Percentiles rank a stretch among this genome's conserved stretches.
Conservation (phyloP, 2,329 filamentous ascomycete species). For the Beauveria sp. region DNA sequence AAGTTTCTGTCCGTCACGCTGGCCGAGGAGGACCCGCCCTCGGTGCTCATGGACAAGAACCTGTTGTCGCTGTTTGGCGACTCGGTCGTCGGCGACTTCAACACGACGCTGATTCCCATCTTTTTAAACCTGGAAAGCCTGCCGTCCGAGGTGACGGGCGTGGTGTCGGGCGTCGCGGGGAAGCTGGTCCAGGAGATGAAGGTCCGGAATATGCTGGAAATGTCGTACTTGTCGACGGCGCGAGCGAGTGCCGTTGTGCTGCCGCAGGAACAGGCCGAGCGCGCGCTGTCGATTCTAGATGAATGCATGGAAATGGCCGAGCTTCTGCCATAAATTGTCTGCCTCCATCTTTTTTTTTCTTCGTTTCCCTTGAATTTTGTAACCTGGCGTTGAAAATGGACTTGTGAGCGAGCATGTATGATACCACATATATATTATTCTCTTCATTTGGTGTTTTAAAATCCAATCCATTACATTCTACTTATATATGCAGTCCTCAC, state of each 20-base stretch:
- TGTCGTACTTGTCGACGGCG: slow-evolving; percentile 86
- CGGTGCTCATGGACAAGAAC: slow-evolving; percentile 62
- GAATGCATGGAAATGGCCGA: slow-evolving; percentile 22
- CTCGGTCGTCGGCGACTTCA: slow-evolving; percentile 67
- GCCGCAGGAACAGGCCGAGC: slow-evolving; percentile 62
- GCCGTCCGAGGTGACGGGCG: slow-evolving; percentile 82
- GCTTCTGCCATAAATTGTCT: slow-evolving; percentile 8
- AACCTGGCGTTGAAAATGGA: background rate
- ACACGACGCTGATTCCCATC: slow-evolving; percentile 71
- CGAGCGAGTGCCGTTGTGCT: slow-evolving; percentile 85
- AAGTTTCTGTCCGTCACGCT: slow-evolving; percentile 68
- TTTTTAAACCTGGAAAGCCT: slow-evolving; percentile 76
- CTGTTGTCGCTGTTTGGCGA: slow-evolving; percentile 61
- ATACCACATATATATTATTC: slow-evolving; percentile 17
- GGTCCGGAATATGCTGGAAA: slow-evolving; percentile 54
- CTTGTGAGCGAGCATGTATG: slow-evolving; percentile 3
- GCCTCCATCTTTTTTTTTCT: background rate
- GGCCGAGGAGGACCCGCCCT: slow-evolving; percentile 66
- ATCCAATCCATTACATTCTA: too few species aligned
- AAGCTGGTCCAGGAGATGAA: slow-evolving; percentile 67
- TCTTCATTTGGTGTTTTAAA: too few species aligned
- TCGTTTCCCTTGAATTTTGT: background rate
- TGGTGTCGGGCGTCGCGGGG: slow-evolving; percentile 89
- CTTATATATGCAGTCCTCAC: slow-evolving; percentile 16
- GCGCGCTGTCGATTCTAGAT: slow-evolving; percentile 63